Percentiles rank a stretch among this genome's conserved stretches.
These are phyloP conservation scores for Cryptosporidium muris DNA, from an alignment of 169 alveolate species.

Conservation along the genomic window DNA sequence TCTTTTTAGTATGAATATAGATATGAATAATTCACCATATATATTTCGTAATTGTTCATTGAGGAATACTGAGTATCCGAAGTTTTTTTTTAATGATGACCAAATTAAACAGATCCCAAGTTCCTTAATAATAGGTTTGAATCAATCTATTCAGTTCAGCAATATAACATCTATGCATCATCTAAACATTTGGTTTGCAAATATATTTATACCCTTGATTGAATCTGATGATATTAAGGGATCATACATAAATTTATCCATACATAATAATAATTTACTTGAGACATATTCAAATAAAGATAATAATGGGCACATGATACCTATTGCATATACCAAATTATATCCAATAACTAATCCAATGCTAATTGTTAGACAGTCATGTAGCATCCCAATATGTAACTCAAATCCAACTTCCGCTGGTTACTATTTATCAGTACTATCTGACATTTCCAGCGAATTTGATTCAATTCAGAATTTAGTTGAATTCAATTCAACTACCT, in stretches of 20 bases:
- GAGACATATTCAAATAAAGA: not conserved
- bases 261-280: too few relatives aligned
- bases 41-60: conserved; percentile 38
- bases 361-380: conserved; percentile 36
- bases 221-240: not conserved
- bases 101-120: conserved; percentile 33
- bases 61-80: conserved; percentile 10
- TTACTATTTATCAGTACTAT: too few relatives aligned
- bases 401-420: conserved; percentile 31
- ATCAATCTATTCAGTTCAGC: conserved; percentile 38
- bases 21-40: conserved; percentile 39
- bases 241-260: not conserved
- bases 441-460: too few relatives aligned
- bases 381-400: conserved; percentile 30
- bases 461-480: too few relatives aligned
- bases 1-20: conserved; percentile 31
- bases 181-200: conserved; percentile 37
- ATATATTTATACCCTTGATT: conserved; percentile 44
- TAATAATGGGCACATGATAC: not conserved
- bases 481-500: too few relatives aligned
- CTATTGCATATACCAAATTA: conserved; percentile 31
- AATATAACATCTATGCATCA: conserved; percentile 56
- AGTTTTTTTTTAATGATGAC: conserved; percentile 14
- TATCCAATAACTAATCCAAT: conserved; percentile 46
- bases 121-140: conserved; percentile 24